Percentiles rank a stretch among this genome's conserved stretches.
These are phyloP conservation scores for Curvularia sp. DNA, from an alignment of 2,329 filamentous ascomycete genomes.

Conservation along the genomic window DNA sequence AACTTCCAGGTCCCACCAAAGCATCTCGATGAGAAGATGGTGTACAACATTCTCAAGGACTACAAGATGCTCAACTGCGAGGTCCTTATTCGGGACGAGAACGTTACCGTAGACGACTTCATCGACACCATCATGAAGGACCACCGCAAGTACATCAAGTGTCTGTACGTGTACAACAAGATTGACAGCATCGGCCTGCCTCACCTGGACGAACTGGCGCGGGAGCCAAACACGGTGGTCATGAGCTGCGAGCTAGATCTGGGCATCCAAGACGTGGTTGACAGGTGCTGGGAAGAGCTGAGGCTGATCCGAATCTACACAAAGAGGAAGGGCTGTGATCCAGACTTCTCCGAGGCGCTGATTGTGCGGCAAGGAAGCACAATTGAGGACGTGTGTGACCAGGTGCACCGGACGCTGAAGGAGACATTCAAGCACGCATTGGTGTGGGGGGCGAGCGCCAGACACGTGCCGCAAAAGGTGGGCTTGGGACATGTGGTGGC, in stretches of 20 bases:
- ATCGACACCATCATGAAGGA: slow-evolving; percentile 99
- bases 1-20: slow-evolving; percentile 92
- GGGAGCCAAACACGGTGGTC: slow-evolving; percentile 91
- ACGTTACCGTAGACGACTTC: slow-evolving; percentile 93
- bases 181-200: slow-evolving; percentile 94
- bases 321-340: slow-evolving; percentile 90
- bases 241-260: slow-evolving; percentile 98
- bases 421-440: slow-evolving; percentile 99
- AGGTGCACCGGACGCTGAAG: slow-evolving; percentile 91
- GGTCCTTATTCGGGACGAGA: slow-evolving; percentile 91
- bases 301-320: slow-evolving; percentile 84
- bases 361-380: slow-evolving; percentile 89
- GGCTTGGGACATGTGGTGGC: slow-evolving; percentile 80
- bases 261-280: slow-evolving; percentile 90
- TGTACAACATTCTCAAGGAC: slow-evolving; percentile 95
- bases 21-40: slow-evolving; percentile 93
- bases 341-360: slow-evolving; percentile 86
- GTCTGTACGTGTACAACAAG: slow-evolving; percentile 99
- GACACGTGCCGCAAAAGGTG: slow-evolving; percentile 92
- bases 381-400: slow-evolving; percentile 96
- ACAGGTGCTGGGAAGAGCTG: slow-evolving; percentile 93
- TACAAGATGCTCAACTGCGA: slow-evolving; percentile 99
- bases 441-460: slow-evolving; percentile 95
- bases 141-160: slow-evolving; percentile 94
- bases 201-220: slow-evolving; percentile 88